These are phyloP conservation scores for Sporobolomyces phaffii DNA, from an alignment of 768 basidiomycete genomes.

Conservation along the genomic window DNA sequence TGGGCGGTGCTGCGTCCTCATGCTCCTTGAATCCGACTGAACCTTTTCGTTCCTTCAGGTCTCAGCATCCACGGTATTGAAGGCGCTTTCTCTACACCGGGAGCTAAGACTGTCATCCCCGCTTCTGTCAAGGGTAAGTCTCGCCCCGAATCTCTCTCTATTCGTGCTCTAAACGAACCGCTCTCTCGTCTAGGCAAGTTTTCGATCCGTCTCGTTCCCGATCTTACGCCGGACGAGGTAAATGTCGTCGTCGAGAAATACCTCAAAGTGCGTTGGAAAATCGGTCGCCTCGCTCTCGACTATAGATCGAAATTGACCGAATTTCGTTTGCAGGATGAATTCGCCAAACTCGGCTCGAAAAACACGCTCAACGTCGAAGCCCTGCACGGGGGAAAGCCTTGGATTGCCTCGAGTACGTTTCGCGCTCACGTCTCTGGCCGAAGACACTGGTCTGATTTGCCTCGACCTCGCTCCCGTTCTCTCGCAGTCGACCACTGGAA, in stretches of 20 bases:
- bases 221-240: constrained; percentile 71
- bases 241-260: constrained; percentile 65
- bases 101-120: constrained; percentile 89
- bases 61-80: constrained; percentile 92
- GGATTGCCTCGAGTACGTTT: constrained; percentile 53
- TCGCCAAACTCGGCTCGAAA: constrained; percentile 77
- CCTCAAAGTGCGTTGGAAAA: constrained; percentile 49
- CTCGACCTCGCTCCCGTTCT: too few relatives aligned
- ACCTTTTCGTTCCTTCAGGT: constrained; percentile 49
- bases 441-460: too few relatives aligned
- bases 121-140: constrained; percentile 58
- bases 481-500: constrained; percentile 73
- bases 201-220: constrained; percentile 85
- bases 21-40: not conserved
- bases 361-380: constrained; percentile 68
- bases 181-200: constrained; percentile 63
- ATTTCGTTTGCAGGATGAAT: constrained; percentile 65
- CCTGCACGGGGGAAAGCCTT: constrained; percentile 78
- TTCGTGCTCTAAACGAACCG: too few relatives aligned
- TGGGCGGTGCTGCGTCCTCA: too few relatives aligned
- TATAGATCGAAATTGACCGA: too few relatives aligned
- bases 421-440: too few relatives aligned
- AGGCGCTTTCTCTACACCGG: constrained; percentile 78
- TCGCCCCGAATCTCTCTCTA: too few relatives aligned
- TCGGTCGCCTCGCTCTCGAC: not conserved